phyloP scores from a whole-genome alignment of 768 basidiomycete genomes.

The Rickenella mellea region DNA sequence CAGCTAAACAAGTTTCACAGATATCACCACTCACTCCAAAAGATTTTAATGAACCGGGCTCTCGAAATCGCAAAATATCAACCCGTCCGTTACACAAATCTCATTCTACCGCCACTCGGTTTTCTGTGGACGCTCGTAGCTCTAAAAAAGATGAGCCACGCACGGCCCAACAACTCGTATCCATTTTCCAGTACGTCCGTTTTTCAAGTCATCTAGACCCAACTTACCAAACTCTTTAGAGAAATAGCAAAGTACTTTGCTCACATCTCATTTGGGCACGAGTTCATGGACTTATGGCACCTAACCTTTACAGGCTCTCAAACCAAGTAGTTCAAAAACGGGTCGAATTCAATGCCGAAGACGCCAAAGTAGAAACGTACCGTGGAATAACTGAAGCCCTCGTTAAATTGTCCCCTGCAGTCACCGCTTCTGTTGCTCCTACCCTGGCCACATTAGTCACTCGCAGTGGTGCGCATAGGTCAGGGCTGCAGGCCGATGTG shows the following conservation, averaged over 20 bases:
- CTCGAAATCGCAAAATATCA: too few relatives aligned
- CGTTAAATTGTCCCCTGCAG: conserved; percentile 31
- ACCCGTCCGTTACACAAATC: too few relatives aligned
- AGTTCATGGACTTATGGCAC: conserved; percentile 6
- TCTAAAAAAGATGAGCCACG: too few relatives aligned
- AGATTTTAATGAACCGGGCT: too few relatives aligned
- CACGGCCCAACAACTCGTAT: too few relatives aligned
- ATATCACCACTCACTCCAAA: too few relatives aligned
- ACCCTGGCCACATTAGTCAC: conserved; percentile 35
- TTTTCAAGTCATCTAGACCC: conserved; percentile 11
- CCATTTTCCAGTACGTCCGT: conserved; percentile 2
- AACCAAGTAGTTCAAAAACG: conserved; percentile 34
- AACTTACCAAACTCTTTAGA: conserved; percentile 26
- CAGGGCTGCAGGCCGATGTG: conserved; percentile 28
- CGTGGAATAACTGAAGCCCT: conserved; percentile 39
- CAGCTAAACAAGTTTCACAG: too few relatives aligned
- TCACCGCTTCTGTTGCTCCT: conserved; percentile 33
- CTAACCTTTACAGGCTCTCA: conserved; percentile 28
- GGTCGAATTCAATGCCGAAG: conserved; percentile 32
- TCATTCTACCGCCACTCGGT: too few relatives aligned
- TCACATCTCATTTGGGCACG: conserved; percentile 1
- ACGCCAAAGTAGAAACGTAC: conserved; percentile 38
- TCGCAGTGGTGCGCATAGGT: conserved; percentile 32
- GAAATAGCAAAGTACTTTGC: conserved; percentile 27
- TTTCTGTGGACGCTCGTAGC: too few relatives aligned